Evolutionary conservation across 2,329 filamentous ascomycete species (phyloP), one percentile per base, ranked within the genome.

Genomic region (Aureobasidium lini): DNA sequence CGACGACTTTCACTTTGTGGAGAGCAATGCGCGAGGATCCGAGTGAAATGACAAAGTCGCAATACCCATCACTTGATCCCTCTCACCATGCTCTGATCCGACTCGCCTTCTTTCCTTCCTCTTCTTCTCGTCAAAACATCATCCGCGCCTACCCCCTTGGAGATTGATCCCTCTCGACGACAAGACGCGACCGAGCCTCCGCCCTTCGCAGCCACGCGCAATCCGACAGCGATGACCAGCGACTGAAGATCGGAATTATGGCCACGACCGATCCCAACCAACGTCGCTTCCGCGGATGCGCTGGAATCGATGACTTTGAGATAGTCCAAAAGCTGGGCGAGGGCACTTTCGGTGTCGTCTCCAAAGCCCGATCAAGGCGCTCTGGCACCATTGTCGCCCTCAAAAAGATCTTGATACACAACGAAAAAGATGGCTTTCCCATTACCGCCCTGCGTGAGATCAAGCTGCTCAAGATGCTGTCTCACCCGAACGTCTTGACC

Each of bases 361-460:
- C 96, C 73, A 94, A 93, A 69, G 94, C 91, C 62, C 84, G 84
- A 62, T 90, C 88, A 31, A 86, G 84, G 68, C 88, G 82, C 68
- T 89, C 85, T 1, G 87, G 89, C 57, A 81, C 83, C 28, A 74
- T 93, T 47, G 88, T 96, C 62, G 94, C 94, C 4, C 75, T 99
- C 69, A 99, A 99, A 79, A 97, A 97, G 81, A 99, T 99, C 65
- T 84, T 99, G 65, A 96, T 97, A 89, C 94, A 97, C 73, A 95
- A 97, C 73, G 94, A 99, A 77, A 97, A 96, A 73, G 94, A 99
- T 74, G 94, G 94, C 52, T 99, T 99, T 67, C 94, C 94, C n/a
- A 99, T 99, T 64, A 99, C 94, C 1, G 93, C 94, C 6, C 82
- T 99, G 47, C 89, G 94, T 70, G 94, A 99, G 74, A 96, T 99